Percentiles rank a stretch among this genome's conserved stretches.
Conservation (phyloP, 768 basidiomycete genomes). For the Boletus patriciae region DNA sequence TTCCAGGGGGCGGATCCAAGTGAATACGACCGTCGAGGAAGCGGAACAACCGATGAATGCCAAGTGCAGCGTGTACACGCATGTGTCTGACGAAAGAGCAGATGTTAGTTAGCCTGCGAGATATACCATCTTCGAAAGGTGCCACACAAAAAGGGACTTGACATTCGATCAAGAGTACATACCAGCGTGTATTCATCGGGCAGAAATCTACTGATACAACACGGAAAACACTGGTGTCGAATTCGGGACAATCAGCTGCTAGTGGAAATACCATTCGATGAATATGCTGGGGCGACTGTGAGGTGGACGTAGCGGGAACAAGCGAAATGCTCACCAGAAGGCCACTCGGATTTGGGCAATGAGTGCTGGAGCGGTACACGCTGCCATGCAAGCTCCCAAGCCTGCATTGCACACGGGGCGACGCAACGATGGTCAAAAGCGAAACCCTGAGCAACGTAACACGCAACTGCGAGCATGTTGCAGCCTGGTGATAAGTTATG, state of each 20-base stretch:
- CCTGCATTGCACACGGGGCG: slow-evolving; percentile 25
- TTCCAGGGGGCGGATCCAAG: too few relatives aligned
- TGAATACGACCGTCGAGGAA: too few relatives aligned
- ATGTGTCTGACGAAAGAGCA: too few relatives aligned
- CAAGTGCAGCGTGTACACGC: too few relatives aligned
- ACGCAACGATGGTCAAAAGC: slow-evolving; percentile 21
- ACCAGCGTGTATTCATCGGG: not conserved
- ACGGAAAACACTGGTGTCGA: not conserved
- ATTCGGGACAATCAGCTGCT: not conserved
- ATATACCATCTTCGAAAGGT: not conserved
- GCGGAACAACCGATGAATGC: too few relatives aligned
- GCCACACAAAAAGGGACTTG: too few relatives aligned
- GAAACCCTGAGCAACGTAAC: slow-evolving; percentile 26
- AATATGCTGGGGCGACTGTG: too few relatives aligned
- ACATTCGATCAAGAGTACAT: slow-evolving; percentile 1
- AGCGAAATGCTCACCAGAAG: not conserved
- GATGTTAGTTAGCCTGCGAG: too few relatives aligned
- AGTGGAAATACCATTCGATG: not conserved
- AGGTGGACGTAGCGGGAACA: not conserved
- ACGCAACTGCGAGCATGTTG: slow-evolving; percentile 20
- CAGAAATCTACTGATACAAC: not conserved
- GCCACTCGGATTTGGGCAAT: slow-evolving; percentile 21
- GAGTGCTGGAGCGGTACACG: slow-evolving; percentile 23
- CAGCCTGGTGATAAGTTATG: too few relatives aligned
- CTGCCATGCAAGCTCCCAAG: slow-evolving; percentile 26